phyloP scores from a whole-genome alignment of 2,329 filamentous ascomycete genomes.

The Aspergillus sp. region DNA sequence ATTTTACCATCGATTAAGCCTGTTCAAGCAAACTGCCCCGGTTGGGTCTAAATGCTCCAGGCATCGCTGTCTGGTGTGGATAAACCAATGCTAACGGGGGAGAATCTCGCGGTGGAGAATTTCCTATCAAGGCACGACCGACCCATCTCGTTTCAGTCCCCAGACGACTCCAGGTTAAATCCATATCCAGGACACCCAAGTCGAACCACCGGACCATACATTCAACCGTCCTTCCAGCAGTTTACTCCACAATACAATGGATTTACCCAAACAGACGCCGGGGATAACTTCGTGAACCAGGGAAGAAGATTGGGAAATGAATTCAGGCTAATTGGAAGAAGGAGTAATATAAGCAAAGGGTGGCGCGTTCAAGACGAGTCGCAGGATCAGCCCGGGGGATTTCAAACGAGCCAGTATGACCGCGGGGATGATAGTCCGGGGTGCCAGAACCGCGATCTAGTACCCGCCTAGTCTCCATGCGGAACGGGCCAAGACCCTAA shows the following conservation, averaged over 20 bases:
- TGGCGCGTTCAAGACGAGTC: not conserved
- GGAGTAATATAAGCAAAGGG: not conserved
- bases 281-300: not conserved
- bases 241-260: not conserved
- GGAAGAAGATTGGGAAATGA: not conserved
- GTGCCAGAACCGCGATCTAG: conserved; percentile 6
- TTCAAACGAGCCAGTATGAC: conserved; percentile 1
- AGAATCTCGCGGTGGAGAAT: not conserved
- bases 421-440: conserved; percentile 6
- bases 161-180: not conserved
- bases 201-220: too few relatives aligned
- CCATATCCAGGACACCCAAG: not conserved
- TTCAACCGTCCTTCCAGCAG: too few relatives aligned
- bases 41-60: too few relatives aligned
- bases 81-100: not conserved
- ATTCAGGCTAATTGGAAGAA: conserved; percentile 10
- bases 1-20: conserved; percentile 4
- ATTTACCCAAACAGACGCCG: not conserved
- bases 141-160: not conserved
- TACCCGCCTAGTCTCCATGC: conserved; percentile 3
- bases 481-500: conserved; percentile 12
- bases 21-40: not conserved
- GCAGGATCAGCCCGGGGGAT: conserved; percentile 1
- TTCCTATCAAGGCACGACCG: too few relatives aligned
- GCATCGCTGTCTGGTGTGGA: not conserved